phyloP scores from a whole-genome alignment of 768 basidiomycete genomes.

The Tulasnella sp. region DNA sequence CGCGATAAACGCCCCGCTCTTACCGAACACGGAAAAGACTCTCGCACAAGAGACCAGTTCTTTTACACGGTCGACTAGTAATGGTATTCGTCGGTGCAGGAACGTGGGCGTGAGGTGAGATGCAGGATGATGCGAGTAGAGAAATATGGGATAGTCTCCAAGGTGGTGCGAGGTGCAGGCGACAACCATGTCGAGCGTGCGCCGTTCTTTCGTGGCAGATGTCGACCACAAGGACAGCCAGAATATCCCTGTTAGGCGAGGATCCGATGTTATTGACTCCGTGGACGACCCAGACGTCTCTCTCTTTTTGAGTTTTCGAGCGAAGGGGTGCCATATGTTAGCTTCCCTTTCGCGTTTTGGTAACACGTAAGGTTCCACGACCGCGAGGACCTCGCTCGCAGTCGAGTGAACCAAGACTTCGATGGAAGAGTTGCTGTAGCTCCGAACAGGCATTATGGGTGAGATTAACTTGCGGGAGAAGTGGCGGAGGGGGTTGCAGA shows the following conservation, averaged over 20 bases:
- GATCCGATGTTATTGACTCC: background rate
- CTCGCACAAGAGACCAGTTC: conserved; percentile 22
- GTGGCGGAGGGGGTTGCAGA: background rate
- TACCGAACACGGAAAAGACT: conserved; percentile 49
- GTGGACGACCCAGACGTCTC: conserved; percentile 15
- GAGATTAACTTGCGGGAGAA: background rate
- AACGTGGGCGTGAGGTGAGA: conserved; percentile 28
- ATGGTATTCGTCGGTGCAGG: conserved; percentile 31
- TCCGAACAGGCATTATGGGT: background rate
- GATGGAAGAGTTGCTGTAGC: background rate
- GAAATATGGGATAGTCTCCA: conserved; percentile 56
- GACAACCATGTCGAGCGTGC: conserved; percentile 30
- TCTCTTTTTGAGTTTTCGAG: conserved; percentile 32
- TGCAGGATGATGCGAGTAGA: conserved; percentile 32
- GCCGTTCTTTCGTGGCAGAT: background rate
- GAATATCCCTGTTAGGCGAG: background rate
- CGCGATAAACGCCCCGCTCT: background rate
- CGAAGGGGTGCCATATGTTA: conserved; percentile 43
- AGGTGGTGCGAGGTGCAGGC: conserved; percentile 45
- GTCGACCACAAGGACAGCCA: conserved; percentile 7
- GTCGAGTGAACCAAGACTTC: conserved; percentile 27
- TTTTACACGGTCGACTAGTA: conserved; percentile 33
- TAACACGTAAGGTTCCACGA: conserved; percentile 28
- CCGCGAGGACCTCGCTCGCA: conserved; percentile 30
- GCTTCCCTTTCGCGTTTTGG: conserved; percentile 29